phyloP scores from a whole-genome alignment of 441 rosid species.

The Sinapis alba region DNA sequence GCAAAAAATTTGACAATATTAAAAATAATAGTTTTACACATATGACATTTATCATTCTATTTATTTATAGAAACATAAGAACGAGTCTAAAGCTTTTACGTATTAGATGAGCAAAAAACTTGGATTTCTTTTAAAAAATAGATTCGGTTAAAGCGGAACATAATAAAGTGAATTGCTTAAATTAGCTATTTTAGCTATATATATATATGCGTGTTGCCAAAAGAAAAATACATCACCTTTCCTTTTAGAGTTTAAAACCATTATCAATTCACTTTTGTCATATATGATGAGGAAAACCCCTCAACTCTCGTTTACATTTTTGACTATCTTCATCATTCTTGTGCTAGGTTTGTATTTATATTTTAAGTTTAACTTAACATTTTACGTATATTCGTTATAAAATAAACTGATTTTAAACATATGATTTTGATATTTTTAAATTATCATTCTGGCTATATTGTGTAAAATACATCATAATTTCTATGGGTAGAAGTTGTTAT shows the following conservation, averaged over 20 bases:
- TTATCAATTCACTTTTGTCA: not conserved
- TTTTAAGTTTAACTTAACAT: not conserved
- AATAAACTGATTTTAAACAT: not conserved
- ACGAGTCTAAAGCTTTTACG: no score
- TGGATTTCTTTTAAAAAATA: not conserved
- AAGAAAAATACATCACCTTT: not conserved
- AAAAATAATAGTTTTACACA: not conserved
- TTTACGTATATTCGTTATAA: not conserved
- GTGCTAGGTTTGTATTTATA: not conserved
- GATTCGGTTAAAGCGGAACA: not conserved
- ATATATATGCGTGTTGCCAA: not conserved
- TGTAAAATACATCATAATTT: not conserved
- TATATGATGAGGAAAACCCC: not conserved
- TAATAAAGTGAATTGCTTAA: not conserved
- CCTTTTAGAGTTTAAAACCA: not conserved
- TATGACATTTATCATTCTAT: not conserved
- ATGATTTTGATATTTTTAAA: not conserved
- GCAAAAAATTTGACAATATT: not conserved
- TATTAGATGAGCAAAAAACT: no score
- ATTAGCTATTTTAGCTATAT: not conserved
- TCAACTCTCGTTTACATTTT: not conserved
- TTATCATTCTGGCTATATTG: not conserved
- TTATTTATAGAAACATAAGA: no score
- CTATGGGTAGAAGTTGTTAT: not conserved
- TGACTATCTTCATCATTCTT: not conserved